A percentile compares a stretch with the other conserved stretches of the same genome.
phyloP scores from a whole-genome alignment of 148 eudicot genomes.

The Dianthus caryophyllus region DNA sequence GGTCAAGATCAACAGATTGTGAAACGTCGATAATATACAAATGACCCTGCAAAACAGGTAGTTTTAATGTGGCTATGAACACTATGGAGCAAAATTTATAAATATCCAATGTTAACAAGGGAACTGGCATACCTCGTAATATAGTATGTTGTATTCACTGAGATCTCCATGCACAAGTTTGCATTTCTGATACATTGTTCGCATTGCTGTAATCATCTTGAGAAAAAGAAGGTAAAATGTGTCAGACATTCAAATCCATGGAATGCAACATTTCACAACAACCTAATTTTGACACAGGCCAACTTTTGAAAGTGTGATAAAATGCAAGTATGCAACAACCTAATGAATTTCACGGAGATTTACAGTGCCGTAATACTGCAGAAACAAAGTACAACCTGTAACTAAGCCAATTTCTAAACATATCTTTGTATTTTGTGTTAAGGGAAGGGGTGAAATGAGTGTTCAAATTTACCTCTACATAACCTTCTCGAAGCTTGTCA shows the following conservation, averaged over 20 bases:
- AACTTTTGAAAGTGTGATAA: not conserved
- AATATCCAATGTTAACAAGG: not conserved
- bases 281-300: not conserved
- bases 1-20: constrained; percentile 98
- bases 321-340: not conserved
- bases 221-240: not conserved
- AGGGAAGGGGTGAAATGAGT: not conserved
- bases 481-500: constrained; percentile 86
- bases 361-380: not conserved
- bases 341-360: not conserved
- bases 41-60: constrained; percentile 58
- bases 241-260: not conserved
- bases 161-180: constrained; percentile 97
- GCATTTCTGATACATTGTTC: constrained; percentile 91
- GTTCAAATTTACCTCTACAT: constrained; percentile 60
- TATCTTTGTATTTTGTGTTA: not conserved
- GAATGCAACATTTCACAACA: not conserved
- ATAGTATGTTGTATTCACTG: constrained; percentile 88
- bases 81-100: too few relatives aligned
- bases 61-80: too few relatives aligned
- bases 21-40: constrained; percentile 93
- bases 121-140: constrained; percentile 56
- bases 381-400: not conserved
- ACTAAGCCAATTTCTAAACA: not conserved
- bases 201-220: constrained; percentile 76